A percentile compares a stretch with the other conserved stretches of the same genome.
Evolutionary conservation across 495 filamentous ascomycete genomes (phyloP).

Genomic region (Hypoxylon fragiforme): DNA sequence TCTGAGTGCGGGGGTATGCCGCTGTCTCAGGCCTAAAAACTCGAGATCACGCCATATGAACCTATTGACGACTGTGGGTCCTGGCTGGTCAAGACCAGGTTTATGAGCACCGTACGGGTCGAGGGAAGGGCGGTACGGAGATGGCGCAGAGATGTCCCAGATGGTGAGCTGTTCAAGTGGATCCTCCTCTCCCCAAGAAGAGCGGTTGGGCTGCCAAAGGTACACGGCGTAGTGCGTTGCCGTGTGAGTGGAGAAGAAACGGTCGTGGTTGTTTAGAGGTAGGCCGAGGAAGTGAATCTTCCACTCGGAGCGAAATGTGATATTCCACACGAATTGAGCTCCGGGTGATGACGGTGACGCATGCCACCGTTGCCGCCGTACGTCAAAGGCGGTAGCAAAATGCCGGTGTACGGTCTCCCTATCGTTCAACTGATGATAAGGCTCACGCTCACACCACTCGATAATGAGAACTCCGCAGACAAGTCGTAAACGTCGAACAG

Average conservation of each 20-base stretch:
- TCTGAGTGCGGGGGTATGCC: constrained; percentile 56
- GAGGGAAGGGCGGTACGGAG: constrained; percentile 57
- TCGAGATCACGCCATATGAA: constrained; percentile 61
- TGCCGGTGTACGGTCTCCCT: constrained; percentile 63
- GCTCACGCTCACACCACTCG: constrained; percentile 66
- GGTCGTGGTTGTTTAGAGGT: constrained; percentile 60
- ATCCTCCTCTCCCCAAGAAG: constrained; percentile 60
- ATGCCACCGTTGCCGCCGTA: constrained; percentile 36
- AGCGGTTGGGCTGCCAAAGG: constrained; percentile 66
- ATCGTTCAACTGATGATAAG: constrained; percentile 63
- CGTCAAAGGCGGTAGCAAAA: constrained; percentile 65
- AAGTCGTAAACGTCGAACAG: constrained; percentile 62
- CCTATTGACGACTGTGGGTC: constrained; percentile 57
- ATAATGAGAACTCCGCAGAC: constrained; percentile 59
- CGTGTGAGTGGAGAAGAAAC: constrained; percentile 68
- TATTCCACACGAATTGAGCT: constrained; percentile 44
- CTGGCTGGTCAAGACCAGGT: constrained; percentile 30
- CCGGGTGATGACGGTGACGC: neutral
- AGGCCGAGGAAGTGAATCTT: constrained; percentile 67
- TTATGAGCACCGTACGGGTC: constrained; percentile 53
- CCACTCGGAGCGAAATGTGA: constrained; percentile 67
- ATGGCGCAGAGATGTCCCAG: constrained; percentile 66
- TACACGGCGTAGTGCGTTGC: constrained; percentile 67
- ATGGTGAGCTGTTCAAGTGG: constrained; percentile 66
- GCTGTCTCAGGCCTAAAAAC: constrained; percentile 61